Evolutionary conservation across 495 filamentous ascomycete genomes (phyloP).

Genomic region (Cairneyella variabilis): DNA sequence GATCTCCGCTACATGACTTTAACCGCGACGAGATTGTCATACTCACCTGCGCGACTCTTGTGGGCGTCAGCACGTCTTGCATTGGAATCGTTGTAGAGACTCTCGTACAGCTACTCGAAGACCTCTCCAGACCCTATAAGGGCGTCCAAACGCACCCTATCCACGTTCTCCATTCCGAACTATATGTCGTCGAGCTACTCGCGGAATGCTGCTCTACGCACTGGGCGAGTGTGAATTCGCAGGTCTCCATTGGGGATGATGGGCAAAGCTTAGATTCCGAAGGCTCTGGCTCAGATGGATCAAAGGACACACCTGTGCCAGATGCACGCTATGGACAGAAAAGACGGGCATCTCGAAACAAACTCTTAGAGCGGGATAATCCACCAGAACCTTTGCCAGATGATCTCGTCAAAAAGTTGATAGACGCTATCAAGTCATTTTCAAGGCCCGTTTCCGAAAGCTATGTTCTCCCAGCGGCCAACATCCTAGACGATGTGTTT

Average conservation of each 20-base stretch:
- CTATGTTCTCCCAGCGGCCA: slow-evolving; percentile 24
- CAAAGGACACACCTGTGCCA: neutral
- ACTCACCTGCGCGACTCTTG: slow-evolving; percentile 55
- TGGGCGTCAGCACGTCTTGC: slow-evolving; percentile 48
- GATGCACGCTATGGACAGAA: slow-evolving; percentile 3
- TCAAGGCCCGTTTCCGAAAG: slow-evolving; percentile 25
- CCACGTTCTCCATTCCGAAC: slow-evolving; percentile 54
- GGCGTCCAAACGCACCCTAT: slow-evolving; percentile 41
- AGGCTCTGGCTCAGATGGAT: slow-evolving; percentile 25
- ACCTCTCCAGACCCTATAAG: slow-evolving; percentile 45
- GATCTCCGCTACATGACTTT: slow-evolving; percentile 52
- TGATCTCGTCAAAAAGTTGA: slow-evolving; percentile 19
- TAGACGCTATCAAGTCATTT: slow-evolving; percentile 27
- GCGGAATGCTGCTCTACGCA: slow-evolving; percentile 60
- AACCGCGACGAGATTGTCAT: slow-evolving; percentile 57
- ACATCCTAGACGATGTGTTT: slow-evolving; percentile 23
- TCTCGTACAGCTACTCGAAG: slow-evolving; percentile 47
- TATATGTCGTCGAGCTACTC: slow-evolving; percentile 55
- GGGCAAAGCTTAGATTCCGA: slow-evolving; percentile 23
- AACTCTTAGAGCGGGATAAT: slow-evolving; percentile 6
- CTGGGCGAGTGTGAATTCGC: slow-evolving; percentile 42
- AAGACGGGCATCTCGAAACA: slow-evolving; percentile 18
- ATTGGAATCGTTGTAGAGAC: slow-evolving; percentile 52
- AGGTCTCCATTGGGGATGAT: slow-evolving; percentile 9
- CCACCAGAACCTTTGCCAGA: slow-evolving; percentile 20